Base-by-base conservation (phyloP, 148 eudicot genomes). In the Rhododendron ovatum region DNA sequence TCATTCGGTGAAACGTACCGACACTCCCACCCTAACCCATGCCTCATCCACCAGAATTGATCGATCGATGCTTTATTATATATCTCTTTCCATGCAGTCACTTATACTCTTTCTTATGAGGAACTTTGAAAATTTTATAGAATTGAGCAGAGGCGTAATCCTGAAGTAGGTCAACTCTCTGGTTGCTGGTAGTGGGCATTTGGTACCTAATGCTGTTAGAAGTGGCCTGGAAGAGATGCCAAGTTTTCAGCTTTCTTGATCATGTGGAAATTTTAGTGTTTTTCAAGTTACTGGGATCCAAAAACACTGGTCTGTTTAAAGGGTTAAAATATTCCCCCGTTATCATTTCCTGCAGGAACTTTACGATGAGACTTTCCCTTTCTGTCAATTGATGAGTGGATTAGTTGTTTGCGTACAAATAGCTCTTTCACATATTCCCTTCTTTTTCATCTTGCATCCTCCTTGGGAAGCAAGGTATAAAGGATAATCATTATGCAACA, bases 401-500 rank as follows among this genome's bases (percentile, higher is more conserved):
- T 9, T 65, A 65, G 4, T 65, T 65, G 71, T 65, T 65, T 65
- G 71, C n/a, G 71, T 65, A 65, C 71, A 9, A n/a, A 9, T 65
- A 65, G 30, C 30, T 65, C 14, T 65, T 65, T 65, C 71, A 10
- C 30, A 9, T 65, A n/a, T 65, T 65, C 71, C 71, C 65, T 22
- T 82, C 69, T 86, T 30, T 86, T 78, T 81, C 85, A 77, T 83
- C 75, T 76, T 85, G 88, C 73, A 73, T 67, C 86, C 89, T 73
- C 84, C 48, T 48, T 18, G 59, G 86, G 87, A 87, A 89, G 86
- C 91, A 87, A 85, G 41, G 85, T 55, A 85, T 80, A 85, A 81
- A 57, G 59, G 76, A 51, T 84, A 41, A 75, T 65, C 84, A 84
- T 71, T 80, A 63, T 5, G 28, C 43, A 80, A n/a, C 47, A 63